A percentile compares a stretch with the other conserved stretches of the same genome.
phyloP scores from a whole-genome alignment of 2,329 filamentous ascomycete species.

The Emmonsiellopsis sp. region DNA sequence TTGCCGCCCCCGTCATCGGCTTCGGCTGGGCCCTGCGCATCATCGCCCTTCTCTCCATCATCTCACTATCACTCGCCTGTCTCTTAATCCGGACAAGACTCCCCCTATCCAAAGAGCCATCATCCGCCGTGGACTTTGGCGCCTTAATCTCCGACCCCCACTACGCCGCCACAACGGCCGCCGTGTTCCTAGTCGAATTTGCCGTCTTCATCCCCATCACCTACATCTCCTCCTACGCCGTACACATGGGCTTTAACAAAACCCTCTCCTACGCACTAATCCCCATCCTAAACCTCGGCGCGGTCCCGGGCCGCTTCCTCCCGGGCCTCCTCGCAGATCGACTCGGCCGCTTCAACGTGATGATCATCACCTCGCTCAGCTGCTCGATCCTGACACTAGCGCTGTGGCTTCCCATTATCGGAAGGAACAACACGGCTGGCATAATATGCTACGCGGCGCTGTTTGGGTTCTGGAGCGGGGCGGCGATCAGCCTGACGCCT shows the following conservation, averaged over 20 bases:
- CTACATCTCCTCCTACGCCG: constrained; percentile 39
- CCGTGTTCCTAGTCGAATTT: constrained; percentile 47
- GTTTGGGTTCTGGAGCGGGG: constrained; percentile 19
- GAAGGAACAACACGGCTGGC: constrained; percentile 38
- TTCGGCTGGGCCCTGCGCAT: constrained; percentile 15
- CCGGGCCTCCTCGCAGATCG: constrained; percentile 46
- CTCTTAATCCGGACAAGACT: constrained; percentile 10
- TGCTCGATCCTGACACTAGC: constrained; percentile 41
- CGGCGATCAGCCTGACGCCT: constrained; percentile 21
- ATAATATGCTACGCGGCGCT: constrained; percentile 16
- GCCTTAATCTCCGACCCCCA: constrained; percentile 36
- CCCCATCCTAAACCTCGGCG: constrained; percentile 38
- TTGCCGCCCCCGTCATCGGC: constrained; percentile 19
- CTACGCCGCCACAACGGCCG: constrained; percentile 35
- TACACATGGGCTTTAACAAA: constrained; percentile 37
- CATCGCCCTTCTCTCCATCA: constrained; percentile 10
- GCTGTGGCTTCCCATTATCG: constrained; percentile 44
- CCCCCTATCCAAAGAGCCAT: constrained; percentile 27
- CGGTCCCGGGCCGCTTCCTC: constrained; percentile 46
- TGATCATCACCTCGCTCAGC: constrained; percentile 40
- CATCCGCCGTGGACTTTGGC: constrained; percentile 37
- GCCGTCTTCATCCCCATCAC: constrained; percentile 51
- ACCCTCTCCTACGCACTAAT: constrained; percentile 43
- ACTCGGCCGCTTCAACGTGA: constrained; percentile 44
- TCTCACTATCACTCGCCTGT: constrained; percentile 3